phyloP scores from a whole-genome alignment of 306 rosid species.

The Rosa multiflora region DNA sequence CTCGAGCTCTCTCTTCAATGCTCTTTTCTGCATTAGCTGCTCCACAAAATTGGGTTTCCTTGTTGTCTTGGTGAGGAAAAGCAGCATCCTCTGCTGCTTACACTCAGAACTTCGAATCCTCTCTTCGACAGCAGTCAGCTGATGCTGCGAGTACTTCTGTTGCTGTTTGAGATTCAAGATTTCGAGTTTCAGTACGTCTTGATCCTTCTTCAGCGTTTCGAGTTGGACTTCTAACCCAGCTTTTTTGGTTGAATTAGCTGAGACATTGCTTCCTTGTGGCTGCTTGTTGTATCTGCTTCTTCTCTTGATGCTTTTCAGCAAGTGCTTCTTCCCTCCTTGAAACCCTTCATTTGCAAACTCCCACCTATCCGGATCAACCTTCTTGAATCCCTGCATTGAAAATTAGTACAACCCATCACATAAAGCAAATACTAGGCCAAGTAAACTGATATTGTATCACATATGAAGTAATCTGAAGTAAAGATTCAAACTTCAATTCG shows the following conservation, averaged over 20 bases:
- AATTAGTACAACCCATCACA: background rate
- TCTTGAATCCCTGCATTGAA: slow-evolving; percentile 70
- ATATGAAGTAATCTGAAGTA: no score
- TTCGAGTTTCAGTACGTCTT: slow-evolving; percentile 53
- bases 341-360: slow-evolving; percentile 93
- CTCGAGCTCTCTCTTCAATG: slow-evolving; percentile 44
- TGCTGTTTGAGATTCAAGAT: slow-evolving; percentile 62
- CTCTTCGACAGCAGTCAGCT: slow-evolving; percentile 49
- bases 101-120: slow-evolving; percentile 46
- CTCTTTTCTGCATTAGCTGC: slow-evolving; percentile 47
- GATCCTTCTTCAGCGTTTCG: slow-evolving; percentile 62
- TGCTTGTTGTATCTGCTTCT: slow-evolving; percentile 52
- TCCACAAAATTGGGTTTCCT: slow-evolving; percentile 41
- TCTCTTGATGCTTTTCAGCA: slow-evolving; percentile 83
- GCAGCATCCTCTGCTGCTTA: slow-evolving; percentile 60
- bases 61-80: slow-evolving; percentile 56
- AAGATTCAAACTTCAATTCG: background rate
- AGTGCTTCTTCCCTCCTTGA: slow-evolving; percentile 77
- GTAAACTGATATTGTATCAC: background rate
- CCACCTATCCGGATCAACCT: slow-evolving; percentile 84
- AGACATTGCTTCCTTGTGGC: slow-evolving; percentile 28
- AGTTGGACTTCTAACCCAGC: slow-evolving; percentile 51
- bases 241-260: slow-evolving; percentile 33
- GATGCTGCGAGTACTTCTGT: slow-evolving; percentile 49
- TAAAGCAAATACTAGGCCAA: background rate